Evolutionary conservation across 2,329 filamentous ascomycete species (phyloP).

Genomic region (Nectriaceae sp.): DNA sequence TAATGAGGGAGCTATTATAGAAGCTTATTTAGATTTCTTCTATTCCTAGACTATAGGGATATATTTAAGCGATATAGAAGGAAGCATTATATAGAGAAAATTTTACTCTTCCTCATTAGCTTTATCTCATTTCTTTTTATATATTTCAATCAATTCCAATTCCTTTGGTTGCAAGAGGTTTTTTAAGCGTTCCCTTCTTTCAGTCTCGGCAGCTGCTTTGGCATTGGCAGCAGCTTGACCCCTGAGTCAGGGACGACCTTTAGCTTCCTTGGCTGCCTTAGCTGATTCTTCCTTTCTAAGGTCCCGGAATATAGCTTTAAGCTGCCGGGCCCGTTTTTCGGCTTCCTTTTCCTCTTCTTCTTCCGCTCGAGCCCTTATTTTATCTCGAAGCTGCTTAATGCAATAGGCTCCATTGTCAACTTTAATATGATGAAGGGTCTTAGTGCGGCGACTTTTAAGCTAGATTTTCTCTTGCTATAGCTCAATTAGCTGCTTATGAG

Average conservation of each 20-base stretch:
- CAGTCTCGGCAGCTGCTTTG: not conserved
- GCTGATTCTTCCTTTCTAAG: not conserved
- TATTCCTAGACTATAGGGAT: no score
- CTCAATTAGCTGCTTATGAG: not conserved
- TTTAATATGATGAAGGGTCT: not conserved
- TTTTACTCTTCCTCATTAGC: no score
- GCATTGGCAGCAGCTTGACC: not conserved
- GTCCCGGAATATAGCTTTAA: not conserved
- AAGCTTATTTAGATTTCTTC: not conserved
- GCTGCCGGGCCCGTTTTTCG: not conserved
- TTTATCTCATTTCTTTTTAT: not conserved
- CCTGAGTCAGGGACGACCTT: not conserved
- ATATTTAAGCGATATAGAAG: not conserved
- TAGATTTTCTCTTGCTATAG: not conserved
- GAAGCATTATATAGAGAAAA: not conserved
- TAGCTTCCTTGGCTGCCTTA: not conserved
- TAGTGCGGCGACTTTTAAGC: not conserved
- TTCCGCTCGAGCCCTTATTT: not conserved
- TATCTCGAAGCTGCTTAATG: not conserved
- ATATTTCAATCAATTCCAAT: not conserved
- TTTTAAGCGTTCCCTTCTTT: not conserved
- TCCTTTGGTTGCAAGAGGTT: not conserved
- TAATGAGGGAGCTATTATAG: not conserved
- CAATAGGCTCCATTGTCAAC: not conserved
- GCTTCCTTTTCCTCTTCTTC: not conserved